Percentiles rank a stretch among this genome's conserved stretches.
phyloP scores from a whole-genome alignment of 129 eudicot genomes.

The Mikania micrantha region DNA sequence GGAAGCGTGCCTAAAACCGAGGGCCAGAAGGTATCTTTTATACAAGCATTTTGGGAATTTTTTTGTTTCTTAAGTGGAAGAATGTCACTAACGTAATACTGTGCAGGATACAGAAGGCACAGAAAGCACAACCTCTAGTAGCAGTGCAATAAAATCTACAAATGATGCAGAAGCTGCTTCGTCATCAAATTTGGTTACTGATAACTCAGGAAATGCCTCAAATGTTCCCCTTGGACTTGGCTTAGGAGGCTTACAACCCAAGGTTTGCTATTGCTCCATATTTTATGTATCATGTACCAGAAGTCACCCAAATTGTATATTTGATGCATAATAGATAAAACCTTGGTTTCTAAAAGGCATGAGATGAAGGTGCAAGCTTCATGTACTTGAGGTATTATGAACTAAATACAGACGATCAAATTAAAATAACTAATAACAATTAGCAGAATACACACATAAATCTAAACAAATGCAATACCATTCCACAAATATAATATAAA shows the following conservation, averaged over 20 bases:
- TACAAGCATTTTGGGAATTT: not conserved
- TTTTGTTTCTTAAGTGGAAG: not conserved
- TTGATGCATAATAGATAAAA: not conserved
- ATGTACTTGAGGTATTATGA: not conserved
- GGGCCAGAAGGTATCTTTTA: constrained; percentile 34
- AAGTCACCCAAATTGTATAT: not conserved
- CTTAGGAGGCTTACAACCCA: constrained; percentile 82
- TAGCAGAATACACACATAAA: not conserved
- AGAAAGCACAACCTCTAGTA: constrained; percentile 22
- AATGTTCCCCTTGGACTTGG: constrained; percentile 87
- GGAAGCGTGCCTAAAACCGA: constrained; percentile 19
- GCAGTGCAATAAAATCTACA: constrained; percentile 17
- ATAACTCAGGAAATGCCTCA: constrained; percentile 32
- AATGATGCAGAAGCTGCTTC: constrained; percentile 26
- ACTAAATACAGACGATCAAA: not conserved
- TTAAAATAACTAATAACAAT: not conserved
- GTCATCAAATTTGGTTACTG: constrained; percentile 23
- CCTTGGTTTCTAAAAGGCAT: not conserved
- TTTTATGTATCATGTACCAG: not conserved
- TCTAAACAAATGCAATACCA: not conserved
- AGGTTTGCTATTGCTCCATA: constrained; percentile 36
- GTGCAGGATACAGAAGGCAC: constrained; percentile 27
- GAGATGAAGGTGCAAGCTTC: not conserved
- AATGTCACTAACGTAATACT: constrained; percentile 10
- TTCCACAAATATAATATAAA: not conserved